Evolutionary conservation across 2,329 filamentous ascomycete species (phyloP).

Genomic region (Lachnellula arida): DNA sequence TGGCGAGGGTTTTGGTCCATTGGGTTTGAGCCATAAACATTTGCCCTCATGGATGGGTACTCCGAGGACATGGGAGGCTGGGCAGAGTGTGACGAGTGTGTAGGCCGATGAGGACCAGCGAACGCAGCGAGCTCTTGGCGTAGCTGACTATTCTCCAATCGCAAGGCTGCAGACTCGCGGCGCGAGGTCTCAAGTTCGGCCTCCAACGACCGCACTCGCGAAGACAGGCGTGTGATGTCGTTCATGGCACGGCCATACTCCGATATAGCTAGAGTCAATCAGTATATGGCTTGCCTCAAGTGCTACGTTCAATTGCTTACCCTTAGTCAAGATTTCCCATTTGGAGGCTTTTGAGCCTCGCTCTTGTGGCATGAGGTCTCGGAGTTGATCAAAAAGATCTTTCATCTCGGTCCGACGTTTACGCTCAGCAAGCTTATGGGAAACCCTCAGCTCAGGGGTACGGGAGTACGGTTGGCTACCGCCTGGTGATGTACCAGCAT

Average conservation of each 20-base stretch:
- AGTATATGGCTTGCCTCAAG: constrained; percentile 7
- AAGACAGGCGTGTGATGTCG: constrained; percentile 17
- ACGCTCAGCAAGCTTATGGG: constrained; percentile 79
- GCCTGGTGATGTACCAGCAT: constrained; percentile 44
- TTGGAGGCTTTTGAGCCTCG: constrained; percentile 82
- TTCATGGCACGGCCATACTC: constrained; percentile 47
- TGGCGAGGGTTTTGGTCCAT: constrained; percentile 33
- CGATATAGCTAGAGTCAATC: constrained; percentile 47
- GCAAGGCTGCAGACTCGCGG: constrained; percentile 42
- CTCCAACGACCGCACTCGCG: constrained; percentile 4
- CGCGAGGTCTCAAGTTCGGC: constrained; percentile 34
- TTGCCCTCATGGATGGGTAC: constrained; percentile 6
- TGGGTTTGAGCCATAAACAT: constrained; percentile 1
- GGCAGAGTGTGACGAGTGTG: constrained; percentile 2
- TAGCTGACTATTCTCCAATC: constrained; percentile 29
- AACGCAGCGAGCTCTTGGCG: constrained; percentile 22
- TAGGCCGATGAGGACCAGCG: constrained; percentile 12
- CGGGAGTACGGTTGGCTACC: constrained; percentile 73
- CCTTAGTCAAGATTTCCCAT: constrained; percentile 84
- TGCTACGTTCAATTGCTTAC: constrained; percentile 40
- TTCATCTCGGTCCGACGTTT: constrained; percentile 88
- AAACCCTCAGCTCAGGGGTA: constrained; percentile 75
- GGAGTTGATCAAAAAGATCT: constrained; percentile 74
- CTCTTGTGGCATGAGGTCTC: constrained; percentile 74
- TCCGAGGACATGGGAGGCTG: constrained; percentile 5